Conservation (phyloP, 768 basidiomycete species). For the Naganishia onofrii region DNA sequence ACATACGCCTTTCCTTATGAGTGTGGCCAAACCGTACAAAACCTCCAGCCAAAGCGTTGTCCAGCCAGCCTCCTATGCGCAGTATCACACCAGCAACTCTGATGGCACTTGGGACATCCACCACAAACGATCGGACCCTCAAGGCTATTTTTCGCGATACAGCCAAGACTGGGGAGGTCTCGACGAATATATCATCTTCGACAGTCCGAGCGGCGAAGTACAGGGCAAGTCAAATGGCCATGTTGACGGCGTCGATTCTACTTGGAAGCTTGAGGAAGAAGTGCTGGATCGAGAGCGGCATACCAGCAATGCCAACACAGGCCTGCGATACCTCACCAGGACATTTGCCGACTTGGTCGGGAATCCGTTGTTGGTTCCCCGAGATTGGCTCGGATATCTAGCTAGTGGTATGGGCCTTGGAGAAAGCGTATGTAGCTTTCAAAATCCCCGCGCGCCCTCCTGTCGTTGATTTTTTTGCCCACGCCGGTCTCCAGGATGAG, state of each 20-base stretch:
- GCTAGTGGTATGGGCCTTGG: conserved; percentile 48
- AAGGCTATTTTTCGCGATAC: conserved; percentile 46
- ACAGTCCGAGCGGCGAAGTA: conserved; percentile 24
- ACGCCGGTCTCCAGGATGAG: conserved; percentile 34
- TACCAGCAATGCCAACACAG: conserved; percentile 8
- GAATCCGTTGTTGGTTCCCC: conserved; percentile 40
- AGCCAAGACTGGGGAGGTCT: conserved; percentile 47
- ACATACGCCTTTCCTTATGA: conserved; percentile 48
- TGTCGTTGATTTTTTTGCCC: neutral
- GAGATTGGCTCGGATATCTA: conserved; percentile 49
- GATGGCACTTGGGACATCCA: conserved; percentile 46
- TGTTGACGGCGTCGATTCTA: neutral
- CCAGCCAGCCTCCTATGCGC: conserved; percentile 28
- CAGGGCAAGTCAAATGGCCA: neutral
- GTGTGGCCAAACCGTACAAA: conserved; percentile 20
- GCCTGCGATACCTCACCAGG: conserved; percentile 27
- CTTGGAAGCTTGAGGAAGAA: conserved; percentile 13
- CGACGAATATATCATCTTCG: conserved; percentile 45
- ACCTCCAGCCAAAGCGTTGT: neutral
- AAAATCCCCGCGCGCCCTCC: no score
- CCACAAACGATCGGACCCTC: conserved; percentile 42
- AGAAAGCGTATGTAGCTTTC: conserved; percentile 34
- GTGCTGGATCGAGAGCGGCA: conserved; percentile 24
- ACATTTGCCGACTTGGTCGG: conserved; percentile 40
- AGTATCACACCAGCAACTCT: conserved; percentile 40